A percentile compares a stretch with the other conserved stretches of the same genome.
Conservation (phyloP, 371 early-diverging fungal species). For the Blyttiomyces sp. region DNA sequence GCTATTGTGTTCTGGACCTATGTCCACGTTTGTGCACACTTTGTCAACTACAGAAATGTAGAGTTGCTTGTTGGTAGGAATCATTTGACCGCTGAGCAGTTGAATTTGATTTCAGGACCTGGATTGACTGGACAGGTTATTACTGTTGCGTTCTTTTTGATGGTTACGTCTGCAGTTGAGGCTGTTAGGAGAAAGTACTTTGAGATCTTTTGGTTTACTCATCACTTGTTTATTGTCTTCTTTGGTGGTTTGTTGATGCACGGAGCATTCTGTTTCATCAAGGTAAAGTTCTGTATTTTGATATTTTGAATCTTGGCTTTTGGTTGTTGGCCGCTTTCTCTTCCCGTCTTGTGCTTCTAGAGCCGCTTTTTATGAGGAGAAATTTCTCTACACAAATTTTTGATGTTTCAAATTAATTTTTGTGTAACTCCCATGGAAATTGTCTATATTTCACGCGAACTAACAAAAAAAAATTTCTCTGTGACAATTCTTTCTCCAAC, state of each 20-base stretch:
- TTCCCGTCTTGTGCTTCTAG: neutral
- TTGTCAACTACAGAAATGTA: slow-evolving; percentile 65
- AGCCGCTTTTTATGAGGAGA: slow-evolving; percentile 74
- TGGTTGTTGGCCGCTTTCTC: neutral
- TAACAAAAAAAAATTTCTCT: neutral
- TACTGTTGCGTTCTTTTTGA: slow-evolving; percentile 62
- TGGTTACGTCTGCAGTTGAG: slow-evolving; percentile 65
- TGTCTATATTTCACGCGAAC: neutral
- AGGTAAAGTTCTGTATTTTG: slow-evolving; percentile 23
- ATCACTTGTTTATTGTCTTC: slow-evolving; percentile 79
- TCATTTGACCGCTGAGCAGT: slow-evolving; percentile 23
- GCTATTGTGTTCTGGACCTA: slow-evolving; percentile 69
- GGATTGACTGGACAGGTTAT: slow-evolving; percentile 78
- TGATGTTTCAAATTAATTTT: slow-evolving; percentile 63
- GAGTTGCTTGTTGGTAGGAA: slow-evolving; percentile 25
- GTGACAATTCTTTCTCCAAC: neutral
- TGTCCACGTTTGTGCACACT: slow-evolving; percentile 70
- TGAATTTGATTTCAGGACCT: slow-evolving; percentile 62
- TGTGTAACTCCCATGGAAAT: neutral
- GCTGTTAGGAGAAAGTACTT: slow-evolving; percentile 63
- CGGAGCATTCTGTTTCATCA: slow-evolving; percentile 81
- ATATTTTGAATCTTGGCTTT: neutral
- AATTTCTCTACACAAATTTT: slow-evolving; percentile 78
- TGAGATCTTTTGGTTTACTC: slow-evolving; percentile 81
- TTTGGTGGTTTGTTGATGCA: slow-evolving; percentile 76